Percentiles rank a stretch among this genome's conserved stretches.
Conservation (phyloP, 2,329 filamentous ascomycete genomes). For the Phoma sp. region DNA sequence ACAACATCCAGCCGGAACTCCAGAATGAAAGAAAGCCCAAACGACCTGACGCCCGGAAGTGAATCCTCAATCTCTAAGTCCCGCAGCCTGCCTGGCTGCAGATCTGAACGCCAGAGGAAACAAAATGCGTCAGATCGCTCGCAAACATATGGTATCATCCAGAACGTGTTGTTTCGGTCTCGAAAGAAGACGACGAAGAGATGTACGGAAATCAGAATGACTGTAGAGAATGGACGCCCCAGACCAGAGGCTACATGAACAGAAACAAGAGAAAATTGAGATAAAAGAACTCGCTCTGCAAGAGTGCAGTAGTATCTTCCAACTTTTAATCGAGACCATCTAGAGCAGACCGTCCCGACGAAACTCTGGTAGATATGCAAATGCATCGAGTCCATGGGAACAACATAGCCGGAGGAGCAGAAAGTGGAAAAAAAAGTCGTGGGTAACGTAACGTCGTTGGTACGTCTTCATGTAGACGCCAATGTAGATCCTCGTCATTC, state of each 20-base stretch:
- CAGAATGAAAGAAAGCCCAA: constrained; percentile 1
- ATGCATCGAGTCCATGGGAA: constrained; percentile 35
- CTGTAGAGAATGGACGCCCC: constrained; percentile 15
- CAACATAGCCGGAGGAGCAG: constrained; percentile 29
- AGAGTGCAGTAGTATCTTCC: constrained; percentile 13
- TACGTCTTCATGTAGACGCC: constrained; percentile 19
- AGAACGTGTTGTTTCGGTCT: constrained; percentile 14
- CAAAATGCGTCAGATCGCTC: constrained; percentile 27
- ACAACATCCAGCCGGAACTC: constrained; percentile 7
- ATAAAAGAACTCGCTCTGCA: constrained; percentile 1
- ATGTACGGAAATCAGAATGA: constrained; percentile 17
- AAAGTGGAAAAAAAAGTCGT: constrained; percentile 38
- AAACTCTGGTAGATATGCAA: constrained; percentile 39
- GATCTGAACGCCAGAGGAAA: constrained; percentile 35
- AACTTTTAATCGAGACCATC: constrained; percentile 30
- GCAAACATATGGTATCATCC: constrained; percentile 44
- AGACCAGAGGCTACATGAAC: constrained; percentile 3
- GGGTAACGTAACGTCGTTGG: constrained; percentile 46
- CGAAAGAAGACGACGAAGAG: constrained; percentile 18
- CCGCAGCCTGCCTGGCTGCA: constrained; percentile 21
- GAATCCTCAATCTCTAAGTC: constrained; percentile 25
- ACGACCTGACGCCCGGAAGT: constrained; percentile 23
- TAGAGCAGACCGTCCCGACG: constrained; percentile 19
- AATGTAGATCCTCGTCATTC: constrained; percentile 23
- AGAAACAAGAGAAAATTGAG: constrained; percentile 1